These are phyloP conservation scores for Brassica carinata DNA, from an alignment of 345 rosid genomes.

Conservation along the genomic window DNA sequence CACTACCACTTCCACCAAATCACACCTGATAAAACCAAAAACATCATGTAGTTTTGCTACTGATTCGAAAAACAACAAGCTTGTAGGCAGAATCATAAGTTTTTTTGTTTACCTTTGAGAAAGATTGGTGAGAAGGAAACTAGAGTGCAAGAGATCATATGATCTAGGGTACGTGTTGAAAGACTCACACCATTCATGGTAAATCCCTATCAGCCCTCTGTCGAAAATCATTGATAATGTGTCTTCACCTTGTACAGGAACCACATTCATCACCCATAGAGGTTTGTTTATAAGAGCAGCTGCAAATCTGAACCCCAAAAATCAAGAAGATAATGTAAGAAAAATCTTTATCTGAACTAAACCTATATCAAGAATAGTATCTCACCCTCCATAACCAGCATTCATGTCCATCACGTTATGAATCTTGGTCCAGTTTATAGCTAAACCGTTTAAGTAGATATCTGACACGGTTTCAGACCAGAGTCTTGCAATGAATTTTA, in stretches of 20 bases:
- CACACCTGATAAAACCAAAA: constrained; percentile 54
- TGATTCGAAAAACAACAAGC: background rate
- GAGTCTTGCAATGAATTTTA: constrained; percentile 37
- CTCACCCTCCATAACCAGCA: constrained; percentile 97
- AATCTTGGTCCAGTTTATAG: constrained; percentile 68
- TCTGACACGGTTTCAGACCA: constrained; percentile 73
- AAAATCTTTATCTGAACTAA: constrained; percentile 35
- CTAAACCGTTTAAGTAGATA: constrained; percentile 56
- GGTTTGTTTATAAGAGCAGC: constrained; percentile 74
- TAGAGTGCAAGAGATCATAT: constrained; percentile 78
- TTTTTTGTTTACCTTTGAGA: constrained; percentile 50
- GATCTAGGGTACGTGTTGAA: constrained; percentile 80
- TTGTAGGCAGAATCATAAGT: background rate
- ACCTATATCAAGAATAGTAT: constrained; percentile 23
- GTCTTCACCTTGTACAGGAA: constrained; percentile 63
- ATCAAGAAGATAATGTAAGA: constrained; percentile 28
- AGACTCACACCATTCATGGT: constrained; percentile 95
- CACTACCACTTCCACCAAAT: constrained; percentile 52
- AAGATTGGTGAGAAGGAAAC: constrained; percentile 61
- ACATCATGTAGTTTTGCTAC: background rate
- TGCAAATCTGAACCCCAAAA: constrained; percentile 61
- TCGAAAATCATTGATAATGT: constrained; percentile 68
- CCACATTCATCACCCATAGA: constrained; percentile 90
- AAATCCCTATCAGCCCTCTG: constrained; percentile 83
- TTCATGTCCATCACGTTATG: constrained; percentile 94